Evolutionary conservation across 2,329 filamentous ascomycete species (phyloP), one percentile per base, ranked within the genome.

Genomic region (Diaporthe nobilis): DNA sequence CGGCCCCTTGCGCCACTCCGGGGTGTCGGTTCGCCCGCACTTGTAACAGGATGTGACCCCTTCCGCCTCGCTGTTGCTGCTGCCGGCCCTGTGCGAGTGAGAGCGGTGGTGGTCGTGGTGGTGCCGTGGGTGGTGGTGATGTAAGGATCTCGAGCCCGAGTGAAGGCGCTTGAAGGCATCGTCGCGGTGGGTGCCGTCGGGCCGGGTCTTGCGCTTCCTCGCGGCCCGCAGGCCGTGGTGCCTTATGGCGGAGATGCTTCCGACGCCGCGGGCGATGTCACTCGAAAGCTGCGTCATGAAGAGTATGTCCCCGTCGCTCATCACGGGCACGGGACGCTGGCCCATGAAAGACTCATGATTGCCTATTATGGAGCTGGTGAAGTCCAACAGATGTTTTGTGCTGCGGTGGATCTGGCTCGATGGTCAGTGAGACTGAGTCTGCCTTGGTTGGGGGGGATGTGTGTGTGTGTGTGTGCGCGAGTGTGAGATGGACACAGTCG

Each of bases 231-330:
- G 70, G 67, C 73, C 67, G 60, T 78, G 77, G 22, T 76, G 71
- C 37, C 77, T 44, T 28, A 76, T 72, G 51, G 75, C 67, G 9
- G 77, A 70, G 49, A 78, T 78, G n/a, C 72, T 70, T 39, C 73
- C 65, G 6, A 77, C 77, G 74, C 73, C 61, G 47, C 77, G 77
- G 37, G 71, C 49, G 47, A 78, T 78, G 20, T 78, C 77, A 55
- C 70, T 73, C 25, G 77, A 76, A 8, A 78, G 77, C 76, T 77
- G 73, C 17, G 77, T 77, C 77, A 78, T 78, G 72, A 77, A 78
- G 49, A 76, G 57, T n/a, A 78, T 63, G 39, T 78, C 77, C 31
- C 77, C 73, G 44, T 78, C 76, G 49, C 72, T 76, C 76, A 78
- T 78, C 3, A 78, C 68, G 5, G 76, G 71, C 49, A 78, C 51